Percentiles rank a stretch among this genome's conserved stretches.
Evolutionary conservation across 129 eudicot genomes (phyloP).

Genomic region (Centella asiatica): DNA sequence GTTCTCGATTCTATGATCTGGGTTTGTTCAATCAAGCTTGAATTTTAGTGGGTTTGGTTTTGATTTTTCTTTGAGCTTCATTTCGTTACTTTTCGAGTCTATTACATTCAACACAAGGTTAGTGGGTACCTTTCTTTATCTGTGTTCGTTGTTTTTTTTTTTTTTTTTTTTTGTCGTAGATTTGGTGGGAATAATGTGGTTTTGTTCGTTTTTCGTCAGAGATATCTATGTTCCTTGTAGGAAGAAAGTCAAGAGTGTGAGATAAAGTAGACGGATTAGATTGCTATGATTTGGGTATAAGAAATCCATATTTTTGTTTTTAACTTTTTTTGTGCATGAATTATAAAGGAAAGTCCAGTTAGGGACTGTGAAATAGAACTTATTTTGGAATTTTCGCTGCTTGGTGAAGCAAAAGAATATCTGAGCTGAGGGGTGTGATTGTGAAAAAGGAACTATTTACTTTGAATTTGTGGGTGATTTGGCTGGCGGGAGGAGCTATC

Average conservation of each 20-base stretch:
- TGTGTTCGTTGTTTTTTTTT: constrained; percentile 4
- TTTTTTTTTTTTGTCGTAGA: constrained; percentile 18
- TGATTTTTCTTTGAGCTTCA: constrained; percentile 28
- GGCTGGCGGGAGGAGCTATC: constrained; percentile 16
- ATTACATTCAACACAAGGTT: constrained; percentile 21
- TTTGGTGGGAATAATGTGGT: constrained; percentile 36
- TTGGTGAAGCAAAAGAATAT: not conserved
- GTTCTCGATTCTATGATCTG: constrained; percentile 11
- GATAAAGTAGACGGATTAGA: not conserved
- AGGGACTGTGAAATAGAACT: constrained; percentile 13
- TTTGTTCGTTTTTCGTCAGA: constrained; percentile 30
- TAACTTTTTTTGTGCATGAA: not conserved
- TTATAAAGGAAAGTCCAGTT: constrained; percentile 3
- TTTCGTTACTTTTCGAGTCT: constrained; percentile 16
- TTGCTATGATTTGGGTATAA: not conserved
- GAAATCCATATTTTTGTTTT: not conserved
- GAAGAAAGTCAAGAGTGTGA: not conserved
- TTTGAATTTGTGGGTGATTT: constrained; percentile 9
- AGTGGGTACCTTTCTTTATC: constrained; percentile 27
- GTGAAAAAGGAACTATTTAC: not conserved
- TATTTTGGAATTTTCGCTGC: constrained; percentile 17
- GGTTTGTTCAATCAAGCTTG: constrained; percentile 29
- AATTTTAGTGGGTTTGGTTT: constrained; percentile 36
- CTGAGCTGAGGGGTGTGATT: not conserved
- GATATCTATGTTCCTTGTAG: not conserved